A percentile compares a stretch with the other conserved stretches of the same genome.
phyloP scores from a whole-genome alignment of 164 flowering plant species.

The Protea cynaroides region DNA sequence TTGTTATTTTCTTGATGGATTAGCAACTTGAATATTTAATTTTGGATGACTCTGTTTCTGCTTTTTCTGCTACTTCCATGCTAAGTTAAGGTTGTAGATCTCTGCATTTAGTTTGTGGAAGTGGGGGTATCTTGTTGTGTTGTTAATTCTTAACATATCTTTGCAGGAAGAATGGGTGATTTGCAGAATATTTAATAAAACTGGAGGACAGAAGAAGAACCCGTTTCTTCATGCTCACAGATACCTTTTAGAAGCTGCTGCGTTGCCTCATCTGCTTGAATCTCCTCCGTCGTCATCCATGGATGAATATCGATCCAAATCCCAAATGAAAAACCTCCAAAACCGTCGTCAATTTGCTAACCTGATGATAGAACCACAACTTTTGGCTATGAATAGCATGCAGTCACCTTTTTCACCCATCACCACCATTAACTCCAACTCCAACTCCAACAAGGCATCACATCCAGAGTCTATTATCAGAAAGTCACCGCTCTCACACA shows the following conservation, averaged over 20 bases:
- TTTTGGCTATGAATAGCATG: conserved; percentile 6
- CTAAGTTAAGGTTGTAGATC: too few species aligned
- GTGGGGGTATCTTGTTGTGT: too few species aligned
- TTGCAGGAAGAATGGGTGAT: conserved; percentile 85
- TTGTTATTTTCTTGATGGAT: too few species aligned
- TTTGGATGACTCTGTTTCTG: too few species aligned
- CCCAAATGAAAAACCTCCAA: conserved; percentile 9
- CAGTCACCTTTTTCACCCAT: conserved; percentile 15
- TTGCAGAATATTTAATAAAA: conserved; percentile 65
- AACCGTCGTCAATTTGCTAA: conserved; percentile 18
- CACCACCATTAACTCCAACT: conserved; percentile 5
- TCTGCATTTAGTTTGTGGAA: too few species aligned
- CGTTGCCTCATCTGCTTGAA: conserved; percentile 31
- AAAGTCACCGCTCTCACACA: conserved; percentile 30
- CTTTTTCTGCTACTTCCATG: too few species aligned
- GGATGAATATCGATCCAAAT: conserved; percentile 5
- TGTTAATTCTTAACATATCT: too few species aligned
- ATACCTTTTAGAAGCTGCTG: conserved; percentile 15
- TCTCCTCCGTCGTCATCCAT: conserved; percentile 13
- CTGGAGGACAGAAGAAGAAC: conserved; percentile 38
- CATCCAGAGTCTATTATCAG: conserved; percentile 13
- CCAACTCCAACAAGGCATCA: conserved; percentile 16
- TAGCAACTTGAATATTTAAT: too few species aligned
- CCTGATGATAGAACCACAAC: conserved; percentile 15
- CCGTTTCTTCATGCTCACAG: conserved; percentile 20